Evolutionary conservation across 2,329 filamentous ascomycete species (phyloP).

Genomic region (Erysiphe neolycopersici): DNA sequence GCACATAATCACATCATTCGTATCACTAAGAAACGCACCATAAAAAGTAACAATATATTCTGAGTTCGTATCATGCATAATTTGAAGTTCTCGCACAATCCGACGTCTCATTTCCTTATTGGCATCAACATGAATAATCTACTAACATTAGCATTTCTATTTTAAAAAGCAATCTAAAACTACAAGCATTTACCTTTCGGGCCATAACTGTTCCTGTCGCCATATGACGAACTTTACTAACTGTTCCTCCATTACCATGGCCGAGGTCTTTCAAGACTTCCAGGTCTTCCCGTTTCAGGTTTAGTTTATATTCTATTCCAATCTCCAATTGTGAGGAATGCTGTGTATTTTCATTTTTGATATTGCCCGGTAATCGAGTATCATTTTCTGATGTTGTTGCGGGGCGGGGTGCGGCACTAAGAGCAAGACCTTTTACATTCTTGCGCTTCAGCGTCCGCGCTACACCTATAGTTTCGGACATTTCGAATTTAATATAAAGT

Average conservation of each 20-base stretch:
- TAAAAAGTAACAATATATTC: slow-evolving; percentile 96
- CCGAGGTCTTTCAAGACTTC: slow-evolving; percentile 86
- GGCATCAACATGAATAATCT: slow-evolving; percentile 95
- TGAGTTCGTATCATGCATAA: slow-evolving; percentile 94
- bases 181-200: slow-evolving; percentile 43
- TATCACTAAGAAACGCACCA: slow-evolving; percentile 86
- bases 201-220: slow-evolving; percentile 94
- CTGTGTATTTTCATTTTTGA: slow-evolving; percentile 27
- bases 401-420: slow-evolving; percentile 50
- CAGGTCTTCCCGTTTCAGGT: slow-evolving; percentile 74
- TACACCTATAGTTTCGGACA: slow-evolving; percentile 31
- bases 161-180: background rate
- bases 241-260: slow-evolving; percentile 86
- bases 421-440: slow-evolving; percentile 86
- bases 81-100: slow-evolving; percentile 88
- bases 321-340: slow-evolving; percentile 60
- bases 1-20: slow-evolving; percentile 95
- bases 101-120: slow-evolving; percentile 93
- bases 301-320: slow-evolving; percentile 86
- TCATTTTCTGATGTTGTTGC: slow-evolving; percentile 48
- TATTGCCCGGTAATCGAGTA: slow-evolving; percentile 31
- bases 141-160: background rate
- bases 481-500: slow-evolving; percentile 10
- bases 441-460: slow-evolving; percentile 88
- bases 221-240: slow-evolving; percentile 91